phyloP scores from a whole-genome alignment of 257 asterid species.

The Fraxinus quadrangulata region DNA sequence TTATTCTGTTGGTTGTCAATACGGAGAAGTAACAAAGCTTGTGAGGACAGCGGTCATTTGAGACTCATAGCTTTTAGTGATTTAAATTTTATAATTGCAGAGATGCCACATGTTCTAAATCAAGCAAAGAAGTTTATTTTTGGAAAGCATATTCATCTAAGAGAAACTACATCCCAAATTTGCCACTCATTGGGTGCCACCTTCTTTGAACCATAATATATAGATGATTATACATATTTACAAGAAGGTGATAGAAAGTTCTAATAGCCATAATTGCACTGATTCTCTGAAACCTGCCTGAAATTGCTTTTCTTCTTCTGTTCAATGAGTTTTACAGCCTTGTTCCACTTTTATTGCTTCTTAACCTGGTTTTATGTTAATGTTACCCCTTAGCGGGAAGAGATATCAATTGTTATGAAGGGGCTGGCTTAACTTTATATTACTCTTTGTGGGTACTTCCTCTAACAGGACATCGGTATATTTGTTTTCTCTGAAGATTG shows the following conservation, averaged over 20 bases:
- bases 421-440: background rate
- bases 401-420: background rate
- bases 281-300: background rate
- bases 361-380: background rate
- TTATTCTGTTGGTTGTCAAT: background rate
- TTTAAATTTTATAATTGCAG: background rate
- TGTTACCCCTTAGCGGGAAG: background rate
- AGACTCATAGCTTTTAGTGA: background rate
- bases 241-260: background rate
- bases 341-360: background rate
- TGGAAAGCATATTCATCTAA: background rate
- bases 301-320: background rate
- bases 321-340: background rate
- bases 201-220: background rate
- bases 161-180: background rate
- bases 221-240: background rate
- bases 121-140: background rate
- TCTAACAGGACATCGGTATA: background rate
- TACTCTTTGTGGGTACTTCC: background rate
- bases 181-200: background rate
- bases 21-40: background rate
- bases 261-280: background rate
- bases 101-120: background rate
- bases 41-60: background rate
- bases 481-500: background rate